Base-by-base conservation (phyloP, 2,329 filamentous ascomycete genomes). In the Nannizzia gypsea region DNA sequence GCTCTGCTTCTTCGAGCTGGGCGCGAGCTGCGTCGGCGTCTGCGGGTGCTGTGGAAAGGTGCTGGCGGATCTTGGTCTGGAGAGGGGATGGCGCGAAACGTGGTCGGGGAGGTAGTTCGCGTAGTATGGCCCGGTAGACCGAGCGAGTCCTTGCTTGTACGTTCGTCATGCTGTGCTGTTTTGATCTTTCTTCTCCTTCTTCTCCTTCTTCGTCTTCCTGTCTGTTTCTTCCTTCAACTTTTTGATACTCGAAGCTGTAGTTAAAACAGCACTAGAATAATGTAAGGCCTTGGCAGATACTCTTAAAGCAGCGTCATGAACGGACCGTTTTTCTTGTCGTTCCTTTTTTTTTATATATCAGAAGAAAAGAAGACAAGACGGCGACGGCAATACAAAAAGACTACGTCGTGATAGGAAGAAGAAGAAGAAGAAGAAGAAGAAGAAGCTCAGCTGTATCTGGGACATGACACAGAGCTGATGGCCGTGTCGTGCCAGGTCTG, bases 61-160 rank as follows among this genome's bases (percentile, higher is more conserved):
- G 78, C 42, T 78, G 72, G 68, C 87, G 88, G 64, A 95, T 81
- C 58, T 83, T 84, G 60, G 78, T 72, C 74, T 92, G 87, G 13
- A 95, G 76, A 1, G 84, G 82, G 0, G 89, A 86, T 42, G 86
- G 84, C 24, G 78, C 74, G 64, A 81, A 78, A 67, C 83, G 72
- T 1, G 81, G 78, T 4, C 85, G 86, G 6, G 87, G 82, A 1
- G 92, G 92, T 6, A 96, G 84, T 77, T 96, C 90, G 73, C 92
- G 90, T 60, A 97, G 84, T 69, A 96, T 80, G 46, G 86, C 82
- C 68, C 92, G 89, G 81, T 97, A 97, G 70, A 96, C 81, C 38
- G 89, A 84, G 68, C 89, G 89, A 44, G 81, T 71, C 63, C 79
- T 72, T 42, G 74, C 67, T 54, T 72, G 48, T 24, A 36, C 11